These are phyloP conservation scores for Endocladia muricata DNA, from an alignment of 31 red algal genomes.

Conservation along the genomic window DNA sequence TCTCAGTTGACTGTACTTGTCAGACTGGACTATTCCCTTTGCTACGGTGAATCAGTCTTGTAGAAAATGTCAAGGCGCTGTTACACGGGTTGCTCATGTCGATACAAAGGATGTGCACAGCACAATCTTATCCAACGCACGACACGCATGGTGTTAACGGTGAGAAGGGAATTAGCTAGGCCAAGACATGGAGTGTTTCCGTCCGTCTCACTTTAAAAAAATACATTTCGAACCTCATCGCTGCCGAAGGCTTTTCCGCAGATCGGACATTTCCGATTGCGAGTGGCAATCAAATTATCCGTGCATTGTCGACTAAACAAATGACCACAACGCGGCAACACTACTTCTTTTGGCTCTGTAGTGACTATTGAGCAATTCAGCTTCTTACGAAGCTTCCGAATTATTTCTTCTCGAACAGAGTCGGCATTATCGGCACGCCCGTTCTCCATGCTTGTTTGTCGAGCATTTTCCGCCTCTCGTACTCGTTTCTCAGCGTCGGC, in stretches of 20 bases:
- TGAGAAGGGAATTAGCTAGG: no score
- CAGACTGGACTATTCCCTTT: no score
- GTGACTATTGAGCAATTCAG: constrained; percentile 88
- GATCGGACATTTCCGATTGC: constrained; percentile 92
- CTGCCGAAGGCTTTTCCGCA: constrained; percentile 73
- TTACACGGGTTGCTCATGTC: no score
- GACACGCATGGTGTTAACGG: no score
- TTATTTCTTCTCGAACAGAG: constrained; percentile 72
- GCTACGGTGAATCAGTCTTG: no score
- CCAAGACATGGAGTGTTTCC: no score
- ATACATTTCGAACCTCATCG: constrained; percentile 78
- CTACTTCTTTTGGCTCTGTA: constrained; percentile 79
- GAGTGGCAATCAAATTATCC: constrained; percentile 77
- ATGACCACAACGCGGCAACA: constrained; percentile 85
- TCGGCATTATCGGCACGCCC: constrained; percentile 28
- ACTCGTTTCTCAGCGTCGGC: constrained; percentile 22
- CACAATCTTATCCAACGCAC: no score
- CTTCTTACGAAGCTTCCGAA: constrained; percentile 79
- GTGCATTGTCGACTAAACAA: constrained; percentile 94
- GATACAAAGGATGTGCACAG: no score
- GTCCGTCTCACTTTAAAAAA: constrained; percentile 34
- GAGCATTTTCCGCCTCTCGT: constrained; percentile 49
- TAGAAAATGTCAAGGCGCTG: no score
- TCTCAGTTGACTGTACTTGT: no score
- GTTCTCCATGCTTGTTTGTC: constrained; percentile 24